A percentile compares a stretch with the other conserved stretches of the same genome.
Evolutionary conservation across 164 flowering plant species (phyloP).

Genomic region (Berberis vulgaris): DNA sequence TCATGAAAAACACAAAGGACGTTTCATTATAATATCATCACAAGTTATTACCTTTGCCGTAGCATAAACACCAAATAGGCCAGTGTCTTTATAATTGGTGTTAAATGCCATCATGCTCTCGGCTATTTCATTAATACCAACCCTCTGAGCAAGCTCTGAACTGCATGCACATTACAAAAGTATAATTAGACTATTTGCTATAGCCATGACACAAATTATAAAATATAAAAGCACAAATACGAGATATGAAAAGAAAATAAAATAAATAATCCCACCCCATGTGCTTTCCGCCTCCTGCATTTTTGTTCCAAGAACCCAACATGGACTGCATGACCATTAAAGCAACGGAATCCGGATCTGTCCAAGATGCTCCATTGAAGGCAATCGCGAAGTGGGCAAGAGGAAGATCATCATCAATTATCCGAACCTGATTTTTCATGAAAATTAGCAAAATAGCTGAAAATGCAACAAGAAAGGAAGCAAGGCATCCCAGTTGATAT

Average conservation of each 20-base stretch:
- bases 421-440: slow-evolving; percentile 56
- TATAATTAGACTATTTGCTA: neutral
- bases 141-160: slow-evolving; percentile 81
- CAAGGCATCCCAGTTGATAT: neutral
- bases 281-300: slow-evolving; percentile 81
- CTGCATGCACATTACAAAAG: slow-evolving; percentile 28
- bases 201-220: neutral
- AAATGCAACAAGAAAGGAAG: neutral
- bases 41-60: slow-evolving; percentile 65
- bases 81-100: slow-evolving; percentile 62
- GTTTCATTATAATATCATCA: neutral
- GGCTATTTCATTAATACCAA: slow-evolving; percentile 79
- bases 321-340: slow-evolving; percentile 95
- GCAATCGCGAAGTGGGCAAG: slow-evolving; percentile 98
- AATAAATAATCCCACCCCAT: slow-evolving; percentile 52
- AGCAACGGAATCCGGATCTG: slow-evolving; percentile 96
- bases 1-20: neutral
- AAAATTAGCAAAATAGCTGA: neutral
- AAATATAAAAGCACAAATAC: neutral
- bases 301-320: slow-evolving; percentile 93
- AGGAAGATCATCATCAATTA: slow-evolving; percentile 78
- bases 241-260: neutral
- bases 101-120: slow-evolving; percentile 69
- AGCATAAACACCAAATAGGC: slow-evolving; percentile 88
- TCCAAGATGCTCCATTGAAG: slow-evolving; percentile 92